These are phyloP conservation scores for Yamadazyma spencermartinsiae DNA, from an alignment of 1,139 yeast species.

Conservation along the genomic window DNA sequence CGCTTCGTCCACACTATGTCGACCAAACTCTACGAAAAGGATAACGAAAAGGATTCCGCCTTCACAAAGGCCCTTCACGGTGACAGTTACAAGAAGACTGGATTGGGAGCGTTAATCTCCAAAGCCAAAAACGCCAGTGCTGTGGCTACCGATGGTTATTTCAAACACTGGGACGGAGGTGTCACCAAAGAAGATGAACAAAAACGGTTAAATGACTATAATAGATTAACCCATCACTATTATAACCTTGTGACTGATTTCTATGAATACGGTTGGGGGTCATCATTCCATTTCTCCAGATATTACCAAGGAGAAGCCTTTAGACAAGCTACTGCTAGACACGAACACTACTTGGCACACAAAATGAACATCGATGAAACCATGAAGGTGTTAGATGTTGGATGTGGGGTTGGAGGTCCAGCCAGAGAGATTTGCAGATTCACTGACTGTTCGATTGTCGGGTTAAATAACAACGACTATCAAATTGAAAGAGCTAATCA, in stretches of 20 bases:
- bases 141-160: slow-evolving; percentile 85
- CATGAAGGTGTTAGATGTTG: slow-evolving; percentile 93
- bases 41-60: slow-evolving; percentile 52
- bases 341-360: slow-evolving; percentile 91
- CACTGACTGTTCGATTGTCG: slow-evolving; percentile 83
- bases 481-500: slow-evolving; percentile 89
- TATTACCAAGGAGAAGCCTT: slow-evolving; percentile 93
- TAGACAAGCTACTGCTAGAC: slow-evolving; percentile 94
- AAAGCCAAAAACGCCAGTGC: slow-evolving; percentile 78
- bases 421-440: slow-evolving; percentile 94
- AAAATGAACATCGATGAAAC: slow-evolving; percentile 77
- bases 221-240: slow-evolving; percentile 90
- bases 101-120: slow-evolving; percentile 72
- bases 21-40: slow-evolving; percentile 29
- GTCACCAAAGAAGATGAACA: slow-evolving; percentile 76
- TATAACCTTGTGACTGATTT: slow-evolving; percentile 95
- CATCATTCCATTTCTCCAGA: slow-evolving; percentile 97
- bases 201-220: slow-evolving; percentile 79
- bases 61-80: slow-evolving; percentile 91
- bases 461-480: slow-evolving; percentile 96
- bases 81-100: slow-evolving; percentile 62
- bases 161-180: slow-evolving; percentile 95
- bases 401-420: slow-evolving; percentile 99
- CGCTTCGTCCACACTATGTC: neutral
- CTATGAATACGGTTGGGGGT: slow-evolving; percentile 99